These are phyloP conservation scores for Gnaphalium uliginosum DNA, from an alignment of 129 eudicot species.

Conservation along the genomic window DNA sequence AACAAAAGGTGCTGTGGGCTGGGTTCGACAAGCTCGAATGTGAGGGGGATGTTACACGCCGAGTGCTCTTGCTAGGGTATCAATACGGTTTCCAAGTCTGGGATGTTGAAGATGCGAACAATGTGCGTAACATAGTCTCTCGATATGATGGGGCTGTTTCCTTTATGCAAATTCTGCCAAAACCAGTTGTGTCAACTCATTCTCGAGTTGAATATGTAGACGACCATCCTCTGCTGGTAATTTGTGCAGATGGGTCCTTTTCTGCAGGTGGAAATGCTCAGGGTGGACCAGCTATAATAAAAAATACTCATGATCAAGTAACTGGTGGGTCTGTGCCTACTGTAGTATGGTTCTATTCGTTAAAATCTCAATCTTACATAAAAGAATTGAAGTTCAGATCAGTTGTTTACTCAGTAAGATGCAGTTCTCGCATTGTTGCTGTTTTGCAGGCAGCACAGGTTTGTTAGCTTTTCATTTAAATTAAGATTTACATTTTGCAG, in stretches of 20 bases:
- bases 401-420: conserved; percentile 70
- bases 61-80: conserved; percentile 76
- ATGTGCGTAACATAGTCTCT: conserved; percentile 67
- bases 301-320: conserved; percentile 39
- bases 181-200: conserved; percentile 47
- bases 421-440: conserved; percentile 81
- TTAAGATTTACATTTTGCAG: not conserved
- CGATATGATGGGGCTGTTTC: conserved; percentile 82
- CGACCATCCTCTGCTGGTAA: conserved; percentile 60
- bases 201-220: conserved; percentile 51
- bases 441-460: conserved; percentile 88
- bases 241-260: conserved; percentile 78
- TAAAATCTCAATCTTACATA: conserved; percentile 69
- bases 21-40: conserved; percentile 85
- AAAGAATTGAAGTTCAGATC: conserved; percentile 75
- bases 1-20: conserved; percentile 78
- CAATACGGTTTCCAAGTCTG: conserved; percentile 87
- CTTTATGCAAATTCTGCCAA: conserved; percentile 74
- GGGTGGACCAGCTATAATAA: conserved; percentile 31
- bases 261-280: conserved; percentile 48
- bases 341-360: conserved; percentile 76
- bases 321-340: conserved; percentile 54
- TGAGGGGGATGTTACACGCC: conserved; percentile 46
- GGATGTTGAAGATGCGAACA: conserved; percentile 88
- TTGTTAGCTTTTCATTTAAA: conserved; percentile 12